Evolutionary conservation across 257 asterid genomes (phyloP).

Genomic region (Forsythia viridissima): DNA sequence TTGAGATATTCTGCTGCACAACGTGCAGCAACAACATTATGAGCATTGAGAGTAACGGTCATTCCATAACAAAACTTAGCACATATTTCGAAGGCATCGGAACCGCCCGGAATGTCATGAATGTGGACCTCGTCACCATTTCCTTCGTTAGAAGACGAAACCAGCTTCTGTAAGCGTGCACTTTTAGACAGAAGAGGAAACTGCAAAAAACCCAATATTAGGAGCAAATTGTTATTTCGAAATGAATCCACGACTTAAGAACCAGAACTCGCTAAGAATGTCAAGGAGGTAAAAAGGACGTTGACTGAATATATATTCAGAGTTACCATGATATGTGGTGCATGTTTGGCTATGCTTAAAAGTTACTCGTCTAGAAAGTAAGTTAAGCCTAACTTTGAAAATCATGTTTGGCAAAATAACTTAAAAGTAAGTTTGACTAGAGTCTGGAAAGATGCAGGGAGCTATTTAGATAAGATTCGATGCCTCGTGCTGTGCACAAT

Average conservation of each 20-base stretch:
- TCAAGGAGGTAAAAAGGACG: neutral
- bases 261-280: neutral
- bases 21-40: slow-evolving; percentile 58
- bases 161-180: slow-evolving; percentile 52
- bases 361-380: neutral
- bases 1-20: slow-evolving; percentile 76
- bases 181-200: slow-evolving; percentile 76
- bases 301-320: neutral
- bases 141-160: slow-evolving; percentile 46
- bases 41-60: slow-evolving; percentile 64
- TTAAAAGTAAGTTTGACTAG: neutral
- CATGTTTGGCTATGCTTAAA: neutral
- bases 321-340: neutral
- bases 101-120: slow-evolving; percentile 69
- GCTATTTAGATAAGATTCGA: neutral
- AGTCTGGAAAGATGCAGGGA: neutral
- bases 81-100: slow-evolving; percentile 63
- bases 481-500: neutral
- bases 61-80: slow-evolving; percentile 72
- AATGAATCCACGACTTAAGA: neutral
- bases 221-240: slow-evolving; percentile 17
- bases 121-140: slow-evolving; percentile 47
- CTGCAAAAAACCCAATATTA: slow-evolving; percentile 38
- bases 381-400: neutral
- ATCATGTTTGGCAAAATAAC: neutral